Conservation (phyloP, 2,329 filamentous ascomycete genomes). For the Chaetomium sp. region DNA sequence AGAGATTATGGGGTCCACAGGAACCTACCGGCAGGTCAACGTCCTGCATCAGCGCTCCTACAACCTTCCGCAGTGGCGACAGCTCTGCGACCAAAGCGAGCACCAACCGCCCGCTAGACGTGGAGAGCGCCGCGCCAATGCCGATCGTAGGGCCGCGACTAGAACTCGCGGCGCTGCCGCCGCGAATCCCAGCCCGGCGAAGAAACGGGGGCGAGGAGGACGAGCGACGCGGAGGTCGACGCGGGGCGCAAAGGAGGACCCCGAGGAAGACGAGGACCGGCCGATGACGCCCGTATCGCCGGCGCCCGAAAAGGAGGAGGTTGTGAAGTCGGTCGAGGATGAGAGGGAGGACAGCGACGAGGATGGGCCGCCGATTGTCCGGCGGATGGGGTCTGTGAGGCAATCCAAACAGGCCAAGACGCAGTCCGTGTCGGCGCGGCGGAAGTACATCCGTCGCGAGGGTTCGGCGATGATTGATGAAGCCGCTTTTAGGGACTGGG, state of each 20-base stretch:
- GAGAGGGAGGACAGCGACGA: conserved; percentile 42
- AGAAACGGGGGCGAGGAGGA: conserved; percentile 25
- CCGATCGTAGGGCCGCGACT: conserved; percentile 42
- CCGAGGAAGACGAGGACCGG: conserved; percentile 39
- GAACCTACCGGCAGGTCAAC: conserved; percentile 94
- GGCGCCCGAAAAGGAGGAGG: conserved; percentile 32
- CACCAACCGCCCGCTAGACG: conserved; percentile 90
- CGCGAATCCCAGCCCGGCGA: conserved; percentile 33
- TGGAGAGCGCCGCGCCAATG: conserved; percentile 67
- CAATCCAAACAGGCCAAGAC: conserved; percentile 50
- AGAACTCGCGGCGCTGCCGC: conserved; percentile 33
- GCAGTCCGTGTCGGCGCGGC: conserved; percentile 75
- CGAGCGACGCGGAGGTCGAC: conserved; percentile 19
- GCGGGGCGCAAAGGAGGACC: conserved; percentile 33
- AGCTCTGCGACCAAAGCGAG: conserved; percentile 87
- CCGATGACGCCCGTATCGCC: conserved; percentile 56
- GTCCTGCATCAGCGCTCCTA: conserved; percentile 94
- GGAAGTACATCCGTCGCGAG: conserved; percentile 79
- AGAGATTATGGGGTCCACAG: conserved; percentile 93
- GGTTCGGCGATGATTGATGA: conserved; percentile 77
- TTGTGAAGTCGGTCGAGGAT: conserved; percentile 44
- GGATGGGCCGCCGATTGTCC: conserved; percentile 33
- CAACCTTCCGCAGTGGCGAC: conserved; percentile 93
- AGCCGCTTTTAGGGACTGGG: conserved; percentile 81
- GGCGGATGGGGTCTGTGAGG: conserved; percentile 40